Conservation (phyloP, 306 rosid species). For the Malus asiatica region DNA sequence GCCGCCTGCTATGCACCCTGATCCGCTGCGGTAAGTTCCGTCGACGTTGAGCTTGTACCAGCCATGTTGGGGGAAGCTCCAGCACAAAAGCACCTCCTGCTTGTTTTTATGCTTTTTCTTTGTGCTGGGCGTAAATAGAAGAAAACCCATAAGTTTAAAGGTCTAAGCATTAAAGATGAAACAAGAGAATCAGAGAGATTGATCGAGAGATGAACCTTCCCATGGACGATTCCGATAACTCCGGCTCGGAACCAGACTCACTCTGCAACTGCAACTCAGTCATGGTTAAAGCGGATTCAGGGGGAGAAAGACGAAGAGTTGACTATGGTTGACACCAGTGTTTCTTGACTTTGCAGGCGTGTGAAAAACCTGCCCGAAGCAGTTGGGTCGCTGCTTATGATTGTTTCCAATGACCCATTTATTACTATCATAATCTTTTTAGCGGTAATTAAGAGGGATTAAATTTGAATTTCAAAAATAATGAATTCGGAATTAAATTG, state of each 20-base stretch:
- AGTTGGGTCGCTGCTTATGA: no score
- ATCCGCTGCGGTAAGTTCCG: background rate
- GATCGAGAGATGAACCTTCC: background rate
- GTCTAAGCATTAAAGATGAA: background rate
- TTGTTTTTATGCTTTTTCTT: background rate
- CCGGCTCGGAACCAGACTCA: background rate
- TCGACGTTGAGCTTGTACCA: slow-evolving; percentile 1
- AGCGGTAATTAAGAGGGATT: no score
- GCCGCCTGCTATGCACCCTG: background rate
- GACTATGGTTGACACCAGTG: background rate
- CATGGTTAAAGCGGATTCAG: background rate
- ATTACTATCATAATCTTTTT: no score
- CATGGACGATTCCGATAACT: background rate
- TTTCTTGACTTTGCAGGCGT: background rate
- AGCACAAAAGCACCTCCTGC: background rate
- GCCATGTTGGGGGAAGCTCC: background rate
- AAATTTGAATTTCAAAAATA: no score
- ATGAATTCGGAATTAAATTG: no score
- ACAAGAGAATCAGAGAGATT: background rate
- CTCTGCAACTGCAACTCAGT: background rate
- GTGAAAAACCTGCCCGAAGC: no score
- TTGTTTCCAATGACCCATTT: no score
- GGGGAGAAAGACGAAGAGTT: background rate
- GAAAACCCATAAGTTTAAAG: background rate
- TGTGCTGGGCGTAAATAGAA: background rate